Percentiles rank a stretch among this genome's conserved stretches.
These are phyloP conservation scores for Diaporthe citriasiana DNA, from an alignment of 2,329 filamentous ascomycete species.

Conservation along the genomic window DNA sequence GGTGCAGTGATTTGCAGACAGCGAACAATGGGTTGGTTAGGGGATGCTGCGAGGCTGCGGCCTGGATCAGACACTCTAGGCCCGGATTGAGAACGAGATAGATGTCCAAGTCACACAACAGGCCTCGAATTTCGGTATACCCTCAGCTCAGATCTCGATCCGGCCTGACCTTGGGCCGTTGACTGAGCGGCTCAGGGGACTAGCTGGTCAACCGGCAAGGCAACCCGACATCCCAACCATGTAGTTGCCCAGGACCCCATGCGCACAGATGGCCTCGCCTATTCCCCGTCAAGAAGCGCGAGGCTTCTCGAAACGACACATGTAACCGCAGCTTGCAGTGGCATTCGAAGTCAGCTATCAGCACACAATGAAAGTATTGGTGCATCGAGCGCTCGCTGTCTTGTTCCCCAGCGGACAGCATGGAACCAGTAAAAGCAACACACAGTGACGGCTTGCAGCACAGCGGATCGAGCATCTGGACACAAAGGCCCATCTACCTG, in stretches of 20 bases:
- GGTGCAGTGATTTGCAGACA: slow-evolving; percentile 22
- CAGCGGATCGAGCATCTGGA: neutral
- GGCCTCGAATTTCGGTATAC: neutral
- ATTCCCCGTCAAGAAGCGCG: neutral
- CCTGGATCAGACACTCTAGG: neutral
- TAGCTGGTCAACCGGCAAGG: neutral
- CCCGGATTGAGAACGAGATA: neutral
- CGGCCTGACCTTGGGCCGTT: neutral
- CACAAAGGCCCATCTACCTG: neutral
- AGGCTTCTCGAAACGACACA: neutral
- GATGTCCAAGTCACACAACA: neutral
- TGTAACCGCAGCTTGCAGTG: neutral
- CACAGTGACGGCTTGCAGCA: neutral
- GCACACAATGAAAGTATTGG: neutral
- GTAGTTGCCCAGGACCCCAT: neutral
- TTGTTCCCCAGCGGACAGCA: neutral
- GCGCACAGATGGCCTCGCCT: neutral
- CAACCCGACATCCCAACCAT: neutral
- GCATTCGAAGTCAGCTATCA: neutral
- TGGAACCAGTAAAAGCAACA: neutral
- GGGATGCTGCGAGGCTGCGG: neutral
- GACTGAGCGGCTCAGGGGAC: neutral
- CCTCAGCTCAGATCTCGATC: slow-evolving; percentile 8
- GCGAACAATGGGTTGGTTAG: slow-evolving; percentile 7
- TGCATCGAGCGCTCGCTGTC: neutral